Base-by-base conservation (phyloP, 2,329 filamentous ascomycete genomes). In the Dothistroma septosporum region DNA sequence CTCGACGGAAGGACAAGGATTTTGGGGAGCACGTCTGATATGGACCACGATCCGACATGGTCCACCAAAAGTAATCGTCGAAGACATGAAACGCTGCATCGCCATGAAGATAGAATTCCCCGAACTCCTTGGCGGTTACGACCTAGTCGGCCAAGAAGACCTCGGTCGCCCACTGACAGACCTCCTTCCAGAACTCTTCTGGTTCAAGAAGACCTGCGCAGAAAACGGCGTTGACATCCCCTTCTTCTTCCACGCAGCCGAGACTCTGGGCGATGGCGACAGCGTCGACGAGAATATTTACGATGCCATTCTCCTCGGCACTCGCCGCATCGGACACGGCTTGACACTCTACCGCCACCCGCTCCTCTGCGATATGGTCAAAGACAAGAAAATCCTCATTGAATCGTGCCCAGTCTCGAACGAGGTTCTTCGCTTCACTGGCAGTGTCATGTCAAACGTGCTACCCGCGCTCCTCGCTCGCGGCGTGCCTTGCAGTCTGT, bases 161-260 rank as follows among this genome's bases (percentile, higher is more conserved):
- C 74, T 82, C 0, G 92, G 92, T 0, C 84, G 90, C 12, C 83
- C 91, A 0, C 83, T 97, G 28, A 81, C 83, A 32, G 89, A 94
- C 66, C 78, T 96, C 3, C 82, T 93, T 0, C 92, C 92, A 0
- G 86, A 96, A 70, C 79, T 97, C 0, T 93, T 97, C 75, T 97
- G 91, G 91, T 97, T 97, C 82, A 87, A 87, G 65, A 92, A 93
- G 75, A 85, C 88, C 68, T 97, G 92, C 73, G 84, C 85, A 0
- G 82, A 90, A 71, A 87, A 91, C 70, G 85, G 84, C 2, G 84
- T 97, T 41, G 85, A 91, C 54, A 86, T 99, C 10, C 93, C 93
- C 0, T 96, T 97, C 79, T 96, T 96, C 80, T 95, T 97, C 79
- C 92, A 97, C 74, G 92, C 93, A 0, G 93, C 92, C 65, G 92